These are phyloP conservation scores for Tolypocladium cylindrosporum DNA, from an alignment of 2,329 filamentous ascomycete genomes.

Conservation along the genomic window DNA sequence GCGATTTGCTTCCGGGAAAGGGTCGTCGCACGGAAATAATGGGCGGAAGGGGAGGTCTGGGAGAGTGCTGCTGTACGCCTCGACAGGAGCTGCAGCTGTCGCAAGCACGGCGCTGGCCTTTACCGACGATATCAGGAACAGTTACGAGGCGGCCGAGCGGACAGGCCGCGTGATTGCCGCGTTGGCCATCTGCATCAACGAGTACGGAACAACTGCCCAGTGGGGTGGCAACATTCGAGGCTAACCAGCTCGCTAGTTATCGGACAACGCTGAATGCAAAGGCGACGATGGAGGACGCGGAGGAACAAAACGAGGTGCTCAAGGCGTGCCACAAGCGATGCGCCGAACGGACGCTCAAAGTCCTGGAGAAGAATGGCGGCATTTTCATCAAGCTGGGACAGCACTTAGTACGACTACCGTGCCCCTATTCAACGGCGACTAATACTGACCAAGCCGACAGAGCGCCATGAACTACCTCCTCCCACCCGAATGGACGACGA, in stretches of 20 bases:
- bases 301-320: slow-evolving; percentile 57
- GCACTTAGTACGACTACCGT: slow-evolving; percentile 52
- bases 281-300: slow-evolving; percentile 50
- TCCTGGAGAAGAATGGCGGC: slow-evolving; percentile 90
- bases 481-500: slow-evolving; percentile 85
- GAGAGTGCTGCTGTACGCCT: slow-evolving; percentile 34
- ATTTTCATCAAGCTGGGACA: slow-evolving; percentile 98
- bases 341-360: slow-evolving; percentile 74
- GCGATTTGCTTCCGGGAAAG: slow-evolving; percentile 18
- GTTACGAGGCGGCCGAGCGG: slow-evolving; percentile 65
- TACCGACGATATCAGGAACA: slow-evolving; percentile 63
- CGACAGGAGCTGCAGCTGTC: slow-evolving; percentile 39
- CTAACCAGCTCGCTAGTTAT: slow-evolving; percentile 49
- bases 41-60: slow-evolving; percentile 13
- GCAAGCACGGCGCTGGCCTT: slow-evolving; percentile 42
- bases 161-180: slow-evolving; percentile 68
- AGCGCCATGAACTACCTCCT: slow-evolving; percentile 94
- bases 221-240: neutral
- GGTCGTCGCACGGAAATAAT: slow-evolving; percentile 10
- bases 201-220: slow-evolving; percentile 41
- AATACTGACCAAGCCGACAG: slow-evolving; percentile 26
- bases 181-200: slow-evolving; percentile 75
- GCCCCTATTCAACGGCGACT: neutral
- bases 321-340: slow-evolving; percentile 86
- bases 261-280: slow-evolving; percentile 68